These are phyloP conservation scores for Monosporascus cannonballus DNA, from an alignment of 2,329 filamentous ascomycete genomes.

Conservation along the genomic window DNA sequence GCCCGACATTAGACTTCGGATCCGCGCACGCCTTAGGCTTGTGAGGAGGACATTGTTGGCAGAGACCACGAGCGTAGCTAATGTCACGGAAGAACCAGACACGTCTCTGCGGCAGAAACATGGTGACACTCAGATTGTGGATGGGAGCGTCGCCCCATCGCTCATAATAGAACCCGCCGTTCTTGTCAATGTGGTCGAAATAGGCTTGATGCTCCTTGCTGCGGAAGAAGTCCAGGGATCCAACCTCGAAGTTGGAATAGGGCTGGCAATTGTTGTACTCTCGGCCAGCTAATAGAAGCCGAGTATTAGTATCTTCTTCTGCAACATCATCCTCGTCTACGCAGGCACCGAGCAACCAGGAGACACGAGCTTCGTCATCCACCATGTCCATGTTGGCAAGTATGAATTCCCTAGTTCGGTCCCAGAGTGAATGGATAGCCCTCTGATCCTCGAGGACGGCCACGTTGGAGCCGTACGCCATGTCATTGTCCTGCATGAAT, in stretches of 20 bases:
- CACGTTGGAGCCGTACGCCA: slow-evolving; percentile 65
- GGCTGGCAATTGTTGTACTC: slow-evolving; percentile 45
- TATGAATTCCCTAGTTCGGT: slow-evolving; percentile 39
- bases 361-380: slow-evolving; percentile 41
- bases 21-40: slow-evolving; percentile 11
- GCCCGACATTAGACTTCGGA: slow-evolving; percentile 5
- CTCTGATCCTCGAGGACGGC: slow-evolving; percentile 39
- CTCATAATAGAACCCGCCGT: slow-evolving; percentile 42
- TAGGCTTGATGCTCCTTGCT: slow-evolving; percentile 39
- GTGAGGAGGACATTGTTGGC: slow-evolving; percentile 31
- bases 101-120: slow-evolving; percentile 45
- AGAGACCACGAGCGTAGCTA: slow-evolving; percentile 38
- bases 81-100: slow-evolving; percentile 46
- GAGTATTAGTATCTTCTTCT: not conserved
- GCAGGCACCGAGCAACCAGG: slow-evolving; percentile 37
- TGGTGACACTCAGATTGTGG: slow-evolving; percentile 47
- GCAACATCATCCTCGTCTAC: slow-evolving; percentile 8
- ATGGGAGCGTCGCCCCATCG: slow-evolving; percentile 42
- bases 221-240: slow-evolving; percentile 44
- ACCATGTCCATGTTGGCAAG: slow-evolving; percentile 36
- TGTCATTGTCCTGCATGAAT: slow-evolving; percentile 78
- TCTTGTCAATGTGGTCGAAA: slow-evolving; percentile 42
- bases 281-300: slow-evolving; percentile 5
- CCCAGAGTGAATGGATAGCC: slow-evolving; percentile 38
- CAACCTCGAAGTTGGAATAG: slow-evolving; percentile 50